Conservation (phyloP, 2,329 filamentous ascomycete species). For the Calonectria montana region DNA sequence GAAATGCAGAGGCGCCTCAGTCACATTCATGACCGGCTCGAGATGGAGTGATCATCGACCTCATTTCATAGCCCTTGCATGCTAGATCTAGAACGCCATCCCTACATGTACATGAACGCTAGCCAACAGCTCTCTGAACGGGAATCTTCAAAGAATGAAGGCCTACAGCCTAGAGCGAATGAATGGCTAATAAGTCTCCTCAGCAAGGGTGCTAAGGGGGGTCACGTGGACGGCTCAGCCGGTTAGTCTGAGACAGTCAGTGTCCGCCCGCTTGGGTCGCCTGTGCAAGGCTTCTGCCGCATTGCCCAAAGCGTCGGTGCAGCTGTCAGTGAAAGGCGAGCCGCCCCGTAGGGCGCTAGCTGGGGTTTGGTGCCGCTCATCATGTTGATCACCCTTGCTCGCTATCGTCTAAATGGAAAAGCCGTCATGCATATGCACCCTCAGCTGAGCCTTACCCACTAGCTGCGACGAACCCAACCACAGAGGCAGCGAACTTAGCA, state of each 20-base stretch:
- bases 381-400: neutral
- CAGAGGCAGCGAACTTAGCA: neutral
- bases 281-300: neutral
- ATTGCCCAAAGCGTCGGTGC: constrained; percentile 8
- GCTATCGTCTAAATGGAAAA: neutral
- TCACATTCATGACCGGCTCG: neutral
- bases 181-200: neutral
- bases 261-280: constrained; percentile 3
- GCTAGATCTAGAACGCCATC: neutral
- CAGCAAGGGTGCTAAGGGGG: neutral
- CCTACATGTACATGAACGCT: neutral
- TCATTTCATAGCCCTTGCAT: neutral
- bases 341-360: constrained; percentile 2
- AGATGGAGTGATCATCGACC: neutral
- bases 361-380: neutral
- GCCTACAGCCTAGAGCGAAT: neutral
- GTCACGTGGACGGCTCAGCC: constrained; percentile 3
- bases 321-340: constrained; percentile 5
- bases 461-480: constrained; percentile 1
- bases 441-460: constrained; percentile 7
- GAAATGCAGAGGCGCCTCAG: neutral
- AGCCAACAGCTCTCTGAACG: neutral
- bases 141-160: neutral
- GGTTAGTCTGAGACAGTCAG: neutral
- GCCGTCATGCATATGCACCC: constrained; percentile 6